Evolutionary conservation across 345 rosid species (phyloP).

Genomic region (Ceriops tagal): DNA sequence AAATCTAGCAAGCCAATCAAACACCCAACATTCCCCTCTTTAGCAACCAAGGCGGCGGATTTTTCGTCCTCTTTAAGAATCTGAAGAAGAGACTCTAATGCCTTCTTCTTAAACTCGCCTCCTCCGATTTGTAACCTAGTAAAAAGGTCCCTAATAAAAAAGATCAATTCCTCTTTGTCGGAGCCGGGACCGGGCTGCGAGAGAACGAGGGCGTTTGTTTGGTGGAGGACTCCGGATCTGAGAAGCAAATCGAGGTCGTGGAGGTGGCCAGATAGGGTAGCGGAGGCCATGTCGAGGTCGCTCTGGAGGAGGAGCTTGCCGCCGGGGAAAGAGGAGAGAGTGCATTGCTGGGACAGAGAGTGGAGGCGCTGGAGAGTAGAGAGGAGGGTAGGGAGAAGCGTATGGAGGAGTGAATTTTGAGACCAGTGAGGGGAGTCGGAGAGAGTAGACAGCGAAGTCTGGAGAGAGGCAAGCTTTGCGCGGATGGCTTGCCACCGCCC

Average conservation of each 20-base stretch:
- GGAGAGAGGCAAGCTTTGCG: slow-evolving; percentile 53
- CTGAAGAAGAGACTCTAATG: slow-evolving; percentile 64
- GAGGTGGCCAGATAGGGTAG: slow-evolving; percentile 54
- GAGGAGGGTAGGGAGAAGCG: slow-evolving; percentile 63
- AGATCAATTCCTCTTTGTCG: slow-evolving; percentile 48
- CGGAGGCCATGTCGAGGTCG: slow-evolving; percentile 78
- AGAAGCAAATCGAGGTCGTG: slow-evolving; percentile 68
- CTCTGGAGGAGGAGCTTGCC: slow-evolving; percentile 83
- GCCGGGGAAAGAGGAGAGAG: slow-evolving; percentile 47
- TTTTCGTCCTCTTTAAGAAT: slow-evolving; percentile 57
- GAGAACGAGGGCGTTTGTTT: slow-evolving; percentile 62
- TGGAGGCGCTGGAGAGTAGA: slow-evolving; percentile 71
- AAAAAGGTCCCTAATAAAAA: slow-evolving; percentile 71
- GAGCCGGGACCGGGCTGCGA: slow-evolving; percentile 58
- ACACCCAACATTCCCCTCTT: slow-evolving; percentile 66
- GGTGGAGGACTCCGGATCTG: slow-evolving; percentile 76
- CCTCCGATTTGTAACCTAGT: slow-evolving; percentile 82
- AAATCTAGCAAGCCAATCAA: slow-evolving; percentile 60
- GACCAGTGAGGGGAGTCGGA: slow-evolving; percentile 73
- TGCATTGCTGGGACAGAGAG: slow-evolving; percentile 58
- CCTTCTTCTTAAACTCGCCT: slow-evolving; percentile 65
- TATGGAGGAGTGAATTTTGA: slow-evolving; percentile 63
- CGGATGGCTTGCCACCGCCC: slow-evolving; percentile 78
- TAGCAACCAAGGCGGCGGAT: slow-evolving; percentile 48
- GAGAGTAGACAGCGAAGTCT: slow-evolving; percentile 47